These are phyloP conservation scores for Sphaerulina vaccinii DNA, from an alignment of 2,329 filamentous ascomycete species.

Conservation along the genomic window DNA sequence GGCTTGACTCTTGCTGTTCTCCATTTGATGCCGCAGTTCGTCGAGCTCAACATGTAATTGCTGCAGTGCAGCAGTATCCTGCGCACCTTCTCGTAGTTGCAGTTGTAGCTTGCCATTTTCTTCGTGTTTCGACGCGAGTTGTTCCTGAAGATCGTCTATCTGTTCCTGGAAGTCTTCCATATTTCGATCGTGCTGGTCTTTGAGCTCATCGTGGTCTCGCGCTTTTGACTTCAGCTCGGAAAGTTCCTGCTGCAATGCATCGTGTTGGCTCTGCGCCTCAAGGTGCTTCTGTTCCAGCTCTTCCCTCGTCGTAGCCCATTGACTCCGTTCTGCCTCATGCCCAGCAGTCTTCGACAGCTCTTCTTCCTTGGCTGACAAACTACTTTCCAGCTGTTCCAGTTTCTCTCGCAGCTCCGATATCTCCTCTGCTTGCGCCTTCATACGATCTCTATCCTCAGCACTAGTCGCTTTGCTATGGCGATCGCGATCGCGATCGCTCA, in stretches of 20 bases:
- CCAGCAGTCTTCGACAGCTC: slow-evolving; percentile 30
- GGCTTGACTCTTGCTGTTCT: slow-evolving; percentile 11
- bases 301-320: slow-evolving; percentile 55
- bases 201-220: slow-evolving; percentile 26
- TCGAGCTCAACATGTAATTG: slow-evolving; percentile 24
- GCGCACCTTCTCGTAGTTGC: slow-evolving; percentile 41
- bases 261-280: slow-evolving; percentile 64
- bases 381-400: slow-evolving; percentile 67
- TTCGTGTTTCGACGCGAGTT: slow-evolving; percentile 54
- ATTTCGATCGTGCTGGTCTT: slow-evolving; percentile 27
- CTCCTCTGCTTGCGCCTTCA: slow-evolving; percentile 78
- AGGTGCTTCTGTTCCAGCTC: slow-evolving; percentile 55
- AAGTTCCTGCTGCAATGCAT: slow-evolving; percentile 75
- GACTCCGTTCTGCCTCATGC: slow-evolving; percentile 25
- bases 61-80: slow-evolving; percentile 41
- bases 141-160: slow-evolving; percentile 34
- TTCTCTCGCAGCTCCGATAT: slow-evolving; percentile 72
- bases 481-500: slow-evolving; percentile 20
- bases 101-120: slow-evolving; percentile 36
- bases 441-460: slow-evolving; percentile 62
- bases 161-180: slow-evolving; percentile 25
- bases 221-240: slow-evolving; percentile 61
- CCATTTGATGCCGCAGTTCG: slow-evolving; percentile 18
- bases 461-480: slow-evolving; percentile 35
- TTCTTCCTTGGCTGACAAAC: slow-evolving; percentile 67